Evolutionary conservation across 2,329 filamentous ascomycete genomes (phyloP).

Genomic region (Zasmidium citrigriseum): DNA sequence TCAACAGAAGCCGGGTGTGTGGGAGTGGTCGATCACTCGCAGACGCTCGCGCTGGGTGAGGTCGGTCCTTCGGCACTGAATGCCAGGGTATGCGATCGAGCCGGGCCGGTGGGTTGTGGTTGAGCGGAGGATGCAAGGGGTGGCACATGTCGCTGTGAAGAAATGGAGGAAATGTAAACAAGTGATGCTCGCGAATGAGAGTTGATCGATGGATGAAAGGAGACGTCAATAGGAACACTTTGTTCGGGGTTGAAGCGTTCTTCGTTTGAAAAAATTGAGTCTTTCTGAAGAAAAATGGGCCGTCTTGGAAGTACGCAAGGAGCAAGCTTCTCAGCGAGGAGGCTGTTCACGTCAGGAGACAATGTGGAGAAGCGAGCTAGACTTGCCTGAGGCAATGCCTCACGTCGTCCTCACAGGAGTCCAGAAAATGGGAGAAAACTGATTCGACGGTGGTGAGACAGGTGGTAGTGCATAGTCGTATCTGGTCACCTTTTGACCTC

Average conservation of each 20-base stretch:
- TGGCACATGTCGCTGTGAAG: constrained; percentile 12
- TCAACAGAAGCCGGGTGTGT: constrained; percentile 26
- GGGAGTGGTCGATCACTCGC: constrained; percentile 9
- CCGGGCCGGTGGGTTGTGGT: not conserved
- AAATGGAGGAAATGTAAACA: constrained; percentile 21
- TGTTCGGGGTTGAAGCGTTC: not conserved
- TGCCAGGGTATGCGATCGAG: not conserved
- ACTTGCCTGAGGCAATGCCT: not conserved
- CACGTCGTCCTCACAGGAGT: not conserved
- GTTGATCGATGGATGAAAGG: not conserved
- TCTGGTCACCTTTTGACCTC: not conserved
- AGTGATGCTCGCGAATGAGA: not conserved
- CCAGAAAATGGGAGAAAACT: not conserved
- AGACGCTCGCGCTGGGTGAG: constrained; percentile 1
- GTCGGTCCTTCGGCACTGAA: not conserved
- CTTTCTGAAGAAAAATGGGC: no score
- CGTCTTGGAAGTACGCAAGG: not conserved
- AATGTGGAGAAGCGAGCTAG: not conserved
- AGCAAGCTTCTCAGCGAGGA: not conserved
- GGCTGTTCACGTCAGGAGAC: not conserved
- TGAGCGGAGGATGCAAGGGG: constrained; percentile 18
- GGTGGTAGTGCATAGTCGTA: not conserved
- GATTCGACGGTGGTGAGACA: not conserved
- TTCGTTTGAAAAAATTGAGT: no score
- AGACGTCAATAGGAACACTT: not conserved